These are phyloP conservation scores for Arthromyces matolae DNA, from an alignment of 768 basidiomycete species.

Conservation along the genomic window DNA sequence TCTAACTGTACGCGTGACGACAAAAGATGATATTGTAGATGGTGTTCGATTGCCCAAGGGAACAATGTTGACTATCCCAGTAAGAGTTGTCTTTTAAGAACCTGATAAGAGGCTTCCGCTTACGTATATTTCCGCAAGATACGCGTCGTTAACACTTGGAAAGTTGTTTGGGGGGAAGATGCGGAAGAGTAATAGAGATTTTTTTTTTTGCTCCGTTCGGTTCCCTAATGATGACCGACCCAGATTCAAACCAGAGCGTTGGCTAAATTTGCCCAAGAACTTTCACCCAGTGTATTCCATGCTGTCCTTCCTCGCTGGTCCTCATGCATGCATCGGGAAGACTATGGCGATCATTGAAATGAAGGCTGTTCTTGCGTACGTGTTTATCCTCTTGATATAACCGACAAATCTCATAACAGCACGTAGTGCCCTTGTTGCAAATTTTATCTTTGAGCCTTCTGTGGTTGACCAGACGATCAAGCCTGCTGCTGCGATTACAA, in stretches of 20 bases:
- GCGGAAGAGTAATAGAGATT: slow-evolving; percentile 44
- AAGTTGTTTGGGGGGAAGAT: slow-evolving; percentile 47
- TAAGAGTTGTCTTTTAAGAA: slow-evolving; percentile 9
- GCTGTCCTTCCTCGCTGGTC: slow-evolving; percentile 39
- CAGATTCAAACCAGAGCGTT: slow-evolving; percentile 45
- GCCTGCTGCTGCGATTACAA: slow-evolving; percentile 43
- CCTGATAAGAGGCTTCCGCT: background rate
- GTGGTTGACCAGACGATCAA: slow-evolving; percentile 36
- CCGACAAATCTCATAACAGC: too few relatives aligned
- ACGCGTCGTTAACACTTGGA: slow-evolving; percentile 47
- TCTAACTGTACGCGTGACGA: slow-evolving; percentile 34
- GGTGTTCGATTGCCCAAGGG: slow-evolving; percentile 44
- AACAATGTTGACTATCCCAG: slow-evolving; percentile 41
- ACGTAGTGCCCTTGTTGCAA: slow-evolving; percentile 22
- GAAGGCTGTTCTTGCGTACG: slow-evolving; percentile 37
- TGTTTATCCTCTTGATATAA: background rate
- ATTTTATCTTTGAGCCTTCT: slow-evolving; percentile 43
- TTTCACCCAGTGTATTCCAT: slow-evolving; percentile 34
- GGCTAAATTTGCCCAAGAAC: slow-evolving; percentile 36
- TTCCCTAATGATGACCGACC: background rate
- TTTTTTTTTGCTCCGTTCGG: background rate
- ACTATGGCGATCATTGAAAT: slow-evolving; percentile 43
- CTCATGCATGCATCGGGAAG: slow-evolving; percentile 42
- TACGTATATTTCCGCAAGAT: slow-evolving; percentile 28
- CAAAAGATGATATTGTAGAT: slow-evolving; percentile 37